These are phyloP conservation scores for Phialophora verrucosa DNA, from an alignment of 2,329 filamentous ascomycete genomes.

Conservation along the genomic window DNA sequence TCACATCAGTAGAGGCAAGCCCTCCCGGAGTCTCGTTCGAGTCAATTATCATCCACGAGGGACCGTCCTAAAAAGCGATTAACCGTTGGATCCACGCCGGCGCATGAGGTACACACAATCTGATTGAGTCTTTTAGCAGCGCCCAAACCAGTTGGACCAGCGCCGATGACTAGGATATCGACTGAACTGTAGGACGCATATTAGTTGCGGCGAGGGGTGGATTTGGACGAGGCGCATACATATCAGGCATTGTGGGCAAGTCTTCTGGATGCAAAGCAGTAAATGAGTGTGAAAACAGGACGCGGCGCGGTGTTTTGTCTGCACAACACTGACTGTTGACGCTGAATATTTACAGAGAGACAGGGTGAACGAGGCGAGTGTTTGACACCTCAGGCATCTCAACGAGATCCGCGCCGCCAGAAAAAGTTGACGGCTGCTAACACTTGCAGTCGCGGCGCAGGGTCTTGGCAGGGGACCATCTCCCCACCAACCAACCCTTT, in stretches of 20 bases:
- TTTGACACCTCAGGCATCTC: not conserved
- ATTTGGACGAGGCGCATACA: constrained; percentile 9
- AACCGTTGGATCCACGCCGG: not conserved
- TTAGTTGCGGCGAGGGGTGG: constrained; percentile 20
- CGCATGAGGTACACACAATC: constrained; percentile 68
- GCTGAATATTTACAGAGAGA: not conserved
- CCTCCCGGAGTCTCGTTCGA: constrained; percentile 90
- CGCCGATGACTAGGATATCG: constrained; percentile 97
- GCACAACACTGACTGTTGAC: not conserved
- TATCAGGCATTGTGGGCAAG: constrained; percentile 30
- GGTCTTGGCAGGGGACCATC: constrained; percentile 5
- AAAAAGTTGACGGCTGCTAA: constrained; percentile 2
- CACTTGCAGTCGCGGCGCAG: not conserved
- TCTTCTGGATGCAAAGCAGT: not conserved
- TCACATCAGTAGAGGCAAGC: constrained; percentile 93
- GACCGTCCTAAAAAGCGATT: constrained; percentile 68
- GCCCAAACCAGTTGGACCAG: constrained; percentile 95
- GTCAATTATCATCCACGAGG: constrained; percentile 96
- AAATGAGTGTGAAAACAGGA: constrained; percentile 12
- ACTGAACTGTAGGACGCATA: constrained; percentile 69
- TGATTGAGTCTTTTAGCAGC: constrained; percentile 98
- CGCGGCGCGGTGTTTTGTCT: not conserved
- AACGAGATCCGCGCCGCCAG: not conserved
- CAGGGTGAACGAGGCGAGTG: not conserved
- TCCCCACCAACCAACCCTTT: not conserved